phyloP scores from a whole-genome alignment of 2,329 filamentous ascomycete genomes.

The Aspergillus piperis region DNA sequence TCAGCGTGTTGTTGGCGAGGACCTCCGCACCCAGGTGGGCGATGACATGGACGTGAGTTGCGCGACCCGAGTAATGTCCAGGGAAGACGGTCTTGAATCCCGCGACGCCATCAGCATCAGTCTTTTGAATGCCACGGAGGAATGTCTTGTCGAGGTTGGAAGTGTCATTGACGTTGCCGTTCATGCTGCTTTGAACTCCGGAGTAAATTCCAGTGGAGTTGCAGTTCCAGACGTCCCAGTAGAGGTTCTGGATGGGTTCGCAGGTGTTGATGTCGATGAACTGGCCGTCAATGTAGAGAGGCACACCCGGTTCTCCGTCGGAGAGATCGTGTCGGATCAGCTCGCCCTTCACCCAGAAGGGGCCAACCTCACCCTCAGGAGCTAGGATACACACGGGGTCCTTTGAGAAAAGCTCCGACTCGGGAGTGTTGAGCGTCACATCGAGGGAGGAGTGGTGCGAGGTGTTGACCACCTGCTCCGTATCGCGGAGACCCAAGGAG shows the following conservation, averaged over 20 bases:
- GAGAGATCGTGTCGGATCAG: constrained; percentile 38
- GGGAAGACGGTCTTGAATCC: constrained; percentile 47
- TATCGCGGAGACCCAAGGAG: neutral
- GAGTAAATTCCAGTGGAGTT: constrained; percentile 35
- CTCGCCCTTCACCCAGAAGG: constrained; percentile 49
- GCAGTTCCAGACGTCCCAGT: constrained; percentile 40
- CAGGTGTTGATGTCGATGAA: constrained; percentile 44
- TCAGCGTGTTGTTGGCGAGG: constrained; percentile 38
- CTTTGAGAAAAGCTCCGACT: neutral
- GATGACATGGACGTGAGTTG: constrained; percentile 33
- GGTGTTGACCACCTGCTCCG: neutral
- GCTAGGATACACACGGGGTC: constrained; percentile 46
- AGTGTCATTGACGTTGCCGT: constrained; percentile 29
- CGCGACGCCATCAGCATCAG: constrained; percentile 45
- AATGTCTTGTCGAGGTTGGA: constrained; percentile 43
- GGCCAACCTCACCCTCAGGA: constrained; percentile 50
- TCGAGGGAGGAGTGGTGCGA: neutral
- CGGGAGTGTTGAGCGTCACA: neutral
- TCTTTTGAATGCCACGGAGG: constrained; percentile 47
- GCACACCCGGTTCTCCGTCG: constrained; percentile 38
- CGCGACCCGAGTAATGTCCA: constrained; percentile 45
- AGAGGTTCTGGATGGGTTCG: constrained; percentile 37
- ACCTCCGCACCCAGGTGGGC: constrained; percentile 33
- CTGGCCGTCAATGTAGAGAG: constrained; percentile 42
- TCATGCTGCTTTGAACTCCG: constrained; percentile 25